phyloP scores from a whole-genome alignment of 345 rosid species.

The Litchi chinensis region DNA sequence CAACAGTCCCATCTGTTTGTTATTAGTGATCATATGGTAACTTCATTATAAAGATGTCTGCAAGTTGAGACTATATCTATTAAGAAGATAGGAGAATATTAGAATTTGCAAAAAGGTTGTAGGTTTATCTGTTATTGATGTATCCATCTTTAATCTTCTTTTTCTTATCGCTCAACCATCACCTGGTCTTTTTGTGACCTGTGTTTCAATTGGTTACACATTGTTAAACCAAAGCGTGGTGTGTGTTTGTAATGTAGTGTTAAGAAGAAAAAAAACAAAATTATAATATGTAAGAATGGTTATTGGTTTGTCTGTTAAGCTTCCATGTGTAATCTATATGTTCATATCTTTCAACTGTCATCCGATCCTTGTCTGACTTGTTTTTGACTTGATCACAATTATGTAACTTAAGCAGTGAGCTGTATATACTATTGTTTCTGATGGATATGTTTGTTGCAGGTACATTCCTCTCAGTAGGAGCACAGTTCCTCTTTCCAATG shows the following conservation, averaged over 20 bases:
- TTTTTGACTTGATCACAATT: background rate
- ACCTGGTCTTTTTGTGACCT: background rate
- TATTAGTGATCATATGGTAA: too few species aligned
- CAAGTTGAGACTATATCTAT: background rate
- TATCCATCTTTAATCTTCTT: background rate
- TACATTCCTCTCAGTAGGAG: constrained; percentile 75
- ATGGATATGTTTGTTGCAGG: constrained; percentile 45
- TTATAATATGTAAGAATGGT: background rate
- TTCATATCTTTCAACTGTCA: background rate
- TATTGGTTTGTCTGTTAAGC: background rate
- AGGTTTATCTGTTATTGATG: background rate
- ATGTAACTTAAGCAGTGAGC: background rate
- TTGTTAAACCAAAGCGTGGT: background rate
- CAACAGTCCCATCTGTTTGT: too few species aligned
- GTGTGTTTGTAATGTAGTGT: background rate
- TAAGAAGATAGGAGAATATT: background rate
- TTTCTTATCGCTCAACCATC: background rate
- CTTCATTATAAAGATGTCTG: background rate
- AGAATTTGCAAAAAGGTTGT: background rate
- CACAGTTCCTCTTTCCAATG: constrained; percentile 40
- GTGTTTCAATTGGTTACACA: background rate
- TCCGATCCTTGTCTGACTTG: background rate
- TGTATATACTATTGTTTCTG: constrained; percentile 3
- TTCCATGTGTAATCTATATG: background rate
- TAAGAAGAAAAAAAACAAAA: background rate